A percentile compares a stretch with the other conserved stretches of the same genome.
phyloP scores from a whole-genome alignment of 805 yeast genomes.

The Groenewaldozyma tartarivorans region DNA sequence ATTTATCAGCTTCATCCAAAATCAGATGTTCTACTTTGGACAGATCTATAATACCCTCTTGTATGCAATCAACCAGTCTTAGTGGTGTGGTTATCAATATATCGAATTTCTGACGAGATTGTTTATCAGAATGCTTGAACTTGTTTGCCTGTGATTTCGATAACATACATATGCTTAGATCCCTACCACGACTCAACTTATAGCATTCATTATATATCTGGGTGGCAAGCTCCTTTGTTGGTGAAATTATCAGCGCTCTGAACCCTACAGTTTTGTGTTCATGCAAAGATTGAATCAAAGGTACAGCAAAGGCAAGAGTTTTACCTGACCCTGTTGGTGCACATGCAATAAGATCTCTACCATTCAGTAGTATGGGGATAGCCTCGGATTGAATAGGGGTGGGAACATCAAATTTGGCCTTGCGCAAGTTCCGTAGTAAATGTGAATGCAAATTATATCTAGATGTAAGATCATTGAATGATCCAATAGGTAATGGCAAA shows the following conservation, averaged over 20 bases:
- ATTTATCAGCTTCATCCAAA: conserved; percentile 86
- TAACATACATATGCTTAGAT: conserved; percentile 52
- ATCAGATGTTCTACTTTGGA: conserved; percentile 62
- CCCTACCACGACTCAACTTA: conserved; percentile 45
- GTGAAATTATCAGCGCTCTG: conserved; percentile 75
- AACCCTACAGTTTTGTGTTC: conserved; percentile 36
- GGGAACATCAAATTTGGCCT: conserved; percentile 70
- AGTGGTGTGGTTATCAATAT: conserved; percentile 81
- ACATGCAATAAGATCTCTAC: conserved; percentile 78
- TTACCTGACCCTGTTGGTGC: conserved; percentile 99
- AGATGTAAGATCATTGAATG: conserved; percentile 69
- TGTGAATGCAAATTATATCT: conserved; percentile 56
- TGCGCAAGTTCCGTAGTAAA: conserved; percentile 53
- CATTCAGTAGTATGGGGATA: conserved; percentile 61
- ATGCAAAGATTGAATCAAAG: conserved; percentile 53
- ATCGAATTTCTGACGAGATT: conserved; percentile 50
- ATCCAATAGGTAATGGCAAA: conserved; percentile 82
- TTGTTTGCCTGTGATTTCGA: conserved; percentile 62
- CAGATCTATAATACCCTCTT: conserved; percentile 50
- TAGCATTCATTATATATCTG: conserved; percentile 70
- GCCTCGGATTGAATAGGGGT: conserved; percentile 91
- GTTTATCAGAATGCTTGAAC: conserved; percentile 28
- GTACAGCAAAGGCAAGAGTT: conserved; percentile 81
- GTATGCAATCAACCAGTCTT: conserved; percentile 71
- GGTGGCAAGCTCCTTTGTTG: conserved; percentile 87